These are phyloP conservation scores for Phragmites australis DNA, from an alignment of 176 grass and related monocot genomes.

Conservation along the genomic window DNA sequence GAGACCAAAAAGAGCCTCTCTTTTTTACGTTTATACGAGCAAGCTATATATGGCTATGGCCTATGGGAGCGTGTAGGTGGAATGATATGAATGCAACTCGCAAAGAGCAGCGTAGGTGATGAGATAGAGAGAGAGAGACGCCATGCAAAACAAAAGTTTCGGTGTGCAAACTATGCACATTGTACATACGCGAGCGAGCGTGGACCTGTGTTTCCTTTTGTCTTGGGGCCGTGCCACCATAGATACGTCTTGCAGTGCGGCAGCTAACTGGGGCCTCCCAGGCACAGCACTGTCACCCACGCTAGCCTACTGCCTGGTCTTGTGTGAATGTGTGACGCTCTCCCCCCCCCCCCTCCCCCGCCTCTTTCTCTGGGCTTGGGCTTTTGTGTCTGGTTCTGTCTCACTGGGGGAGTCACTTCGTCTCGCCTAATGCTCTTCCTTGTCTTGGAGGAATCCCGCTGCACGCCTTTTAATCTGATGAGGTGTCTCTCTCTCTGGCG, in stretches of 20 bases:
- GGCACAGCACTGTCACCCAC: not conserved
- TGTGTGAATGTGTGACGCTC: conserved; percentile 2
- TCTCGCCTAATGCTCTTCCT: too few species aligned
- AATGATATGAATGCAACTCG: conserved; percentile 34
- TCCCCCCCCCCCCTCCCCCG: not conserved
- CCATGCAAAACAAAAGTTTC: conserved; percentile 37
- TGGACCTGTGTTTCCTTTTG: conserved; percentile 40
- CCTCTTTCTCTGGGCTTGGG: conserved; percentile 15
- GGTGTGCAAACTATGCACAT: conserved; percentile 25
- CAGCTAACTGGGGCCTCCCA: conserved; percentile 17
- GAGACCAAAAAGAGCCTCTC: not conserved
- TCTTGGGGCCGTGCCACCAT: conserved; percentile 42
- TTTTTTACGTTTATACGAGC: conserved; percentile 42
- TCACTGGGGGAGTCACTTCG: too few species aligned
- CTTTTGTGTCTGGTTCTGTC: not conserved
- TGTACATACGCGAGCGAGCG: conserved; percentile 37
- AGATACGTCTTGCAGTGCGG: conserved; percentile 48
- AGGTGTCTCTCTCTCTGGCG: conserved; percentile 34
- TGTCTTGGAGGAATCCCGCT: too few species aligned
- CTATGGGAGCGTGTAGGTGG: not conserved
- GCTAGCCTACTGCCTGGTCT: not conserved
- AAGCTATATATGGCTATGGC: conserved; percentile 28
- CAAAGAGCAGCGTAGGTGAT: not conserved
- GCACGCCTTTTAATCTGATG: too few species aligned
- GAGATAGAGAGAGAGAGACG: not conserved